Base-by-base conservation (phyloP, 345 rosid species). In the Draba incana region DNA sequence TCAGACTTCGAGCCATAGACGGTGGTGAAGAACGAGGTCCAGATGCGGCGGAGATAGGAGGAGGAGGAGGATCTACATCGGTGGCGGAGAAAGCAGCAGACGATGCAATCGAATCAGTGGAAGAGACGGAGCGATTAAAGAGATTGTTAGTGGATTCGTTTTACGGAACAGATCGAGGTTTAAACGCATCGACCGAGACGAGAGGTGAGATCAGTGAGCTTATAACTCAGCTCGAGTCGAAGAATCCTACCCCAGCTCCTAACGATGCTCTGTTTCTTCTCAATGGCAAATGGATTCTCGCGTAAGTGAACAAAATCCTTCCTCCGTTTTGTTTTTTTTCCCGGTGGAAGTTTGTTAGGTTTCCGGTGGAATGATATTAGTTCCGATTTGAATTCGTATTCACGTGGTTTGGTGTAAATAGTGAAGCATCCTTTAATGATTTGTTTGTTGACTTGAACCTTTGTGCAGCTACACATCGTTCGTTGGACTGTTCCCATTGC, bases 251-350 rank as follows among this genome's bases (percentile, higher is more conserved):
- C 2, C 84, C 97, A 0, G 88, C 87, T 0, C 97, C 98, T 0
- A 93, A 92, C 27, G 89, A 90, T 46, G 94, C 97, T 39, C 66
- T 90, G 71, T 51, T 84, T 75, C 80, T 84, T 57, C 94, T 93
- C 80, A 84, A 90, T 47, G 97, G 92, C 65, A 90, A 93, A 76
- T 93, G 98, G 98, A 83, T 88, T 76, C 96, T 93, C 24, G 89
- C 83, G 97, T 93, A 84, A 83, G 92, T 73, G 20, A 33, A 5
- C 37, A 33, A 33, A 33, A 33, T 20, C 20, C 20, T 20, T 20
- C 20, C 20, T 20, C 20, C 20, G 20, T 20, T 20, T 20, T 20
- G 20, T 20, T 20, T 20, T 20, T 20, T 20, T 20, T 20, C 20
- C 20, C 20, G 20, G 20, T 20, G 20, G 20, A 20, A 1, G 20